Conservation (phyloP, 129 eudicot genomes). For the Scalesia atractyloides region DNA sequence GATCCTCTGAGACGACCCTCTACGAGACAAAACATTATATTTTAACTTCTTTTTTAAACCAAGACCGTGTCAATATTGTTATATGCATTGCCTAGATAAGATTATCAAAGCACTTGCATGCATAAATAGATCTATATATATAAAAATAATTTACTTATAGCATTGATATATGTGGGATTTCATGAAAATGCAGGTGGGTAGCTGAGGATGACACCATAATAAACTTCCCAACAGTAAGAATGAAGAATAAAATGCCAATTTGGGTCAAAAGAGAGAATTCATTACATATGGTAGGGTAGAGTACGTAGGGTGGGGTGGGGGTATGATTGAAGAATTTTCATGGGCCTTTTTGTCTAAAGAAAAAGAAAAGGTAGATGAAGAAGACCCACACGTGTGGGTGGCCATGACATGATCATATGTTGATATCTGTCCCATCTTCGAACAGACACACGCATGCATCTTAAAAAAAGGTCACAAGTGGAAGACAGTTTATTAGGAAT, state of each 20-base stretch:
- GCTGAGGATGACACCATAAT: constrained; percentile 80
- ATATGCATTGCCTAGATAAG: no score
- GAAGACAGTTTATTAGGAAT: constrained; percentile 15
- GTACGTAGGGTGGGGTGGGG: background rate
- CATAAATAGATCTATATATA: background rate
- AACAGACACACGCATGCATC: constrained; percentile 22
- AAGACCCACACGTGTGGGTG: constrained; percentile 65
- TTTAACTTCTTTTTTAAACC: background rate
- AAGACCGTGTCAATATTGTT: no score
- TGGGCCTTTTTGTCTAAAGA: constrained; percentile 34
- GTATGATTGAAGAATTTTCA: constrained; percentile 20
- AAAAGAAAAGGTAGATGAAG: constrained; percentile 30
- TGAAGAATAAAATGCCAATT: constrained; percentile 84
- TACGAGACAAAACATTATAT: background rate
- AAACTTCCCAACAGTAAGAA: constrained; percentile 88
- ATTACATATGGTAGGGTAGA: background rate
- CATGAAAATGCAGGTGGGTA: constrained; percentile 60
- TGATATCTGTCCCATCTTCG: constrained; percentile 47
- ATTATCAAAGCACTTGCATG: background rate
- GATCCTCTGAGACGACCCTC: no score
- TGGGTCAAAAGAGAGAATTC: constrained; percentile 66
- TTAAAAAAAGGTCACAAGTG: constrained; percentile 17
- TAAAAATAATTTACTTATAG: background rate
- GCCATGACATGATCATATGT: constrained; percentile 32
- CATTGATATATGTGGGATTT: constrained; percentile 16